A percentile compares a stretch with the other conserved stretches of the same genome.
Conservation (phyloP, 2,329 filamentous ascomycete genomes). For the Teratosphaeria zuluensis region DNA sequence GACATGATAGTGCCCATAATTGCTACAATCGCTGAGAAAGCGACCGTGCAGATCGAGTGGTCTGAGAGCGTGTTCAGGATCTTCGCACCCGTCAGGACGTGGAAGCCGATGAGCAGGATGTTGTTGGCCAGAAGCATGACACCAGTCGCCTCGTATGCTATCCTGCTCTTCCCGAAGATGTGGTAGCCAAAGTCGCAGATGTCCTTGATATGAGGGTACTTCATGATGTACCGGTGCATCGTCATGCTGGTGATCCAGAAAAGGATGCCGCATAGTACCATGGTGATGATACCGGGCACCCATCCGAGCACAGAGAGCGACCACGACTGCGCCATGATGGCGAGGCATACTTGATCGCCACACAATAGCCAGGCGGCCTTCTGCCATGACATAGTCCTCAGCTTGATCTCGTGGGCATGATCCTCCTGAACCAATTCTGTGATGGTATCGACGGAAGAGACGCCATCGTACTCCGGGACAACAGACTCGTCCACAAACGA, state of each 20-base stretch:
- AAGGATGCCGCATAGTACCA: constrained; percentile 35
- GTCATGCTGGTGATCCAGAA: constrained; percentile 44
- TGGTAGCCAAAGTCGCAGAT: constrained; percentile 44
- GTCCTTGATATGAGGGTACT: constrained; percentile 40
- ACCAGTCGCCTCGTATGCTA: constrained; percentile 37
- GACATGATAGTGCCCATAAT: constrained; percentile 41
- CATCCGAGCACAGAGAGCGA: constrained; percentile 39
- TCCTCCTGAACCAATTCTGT: constrained; percentile 25
- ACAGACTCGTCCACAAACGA: background rate
- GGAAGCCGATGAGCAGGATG: constrained; percentile 43
- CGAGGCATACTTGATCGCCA: constrained; percentile 42
- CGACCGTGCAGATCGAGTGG: constrained; percentile 40
- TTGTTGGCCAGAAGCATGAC: constrained; percentile 45
- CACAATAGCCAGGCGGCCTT: constrained; percentile 40
- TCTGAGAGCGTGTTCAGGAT: constrained; percentile 41
- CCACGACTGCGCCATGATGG: constrained; percentile 45
- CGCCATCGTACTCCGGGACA: constrained; percentile 6
- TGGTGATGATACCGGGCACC: constrained; percentile 39
- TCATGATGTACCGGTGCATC: constrained; percentile 46
- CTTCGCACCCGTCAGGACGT: constrained; percentile 40
- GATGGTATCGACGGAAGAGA: constrained; percentile 14
- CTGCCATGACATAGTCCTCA: constrained; percentile 46
- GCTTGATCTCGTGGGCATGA: constrained; percentile 41
- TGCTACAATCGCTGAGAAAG: constrained; percentile 38
- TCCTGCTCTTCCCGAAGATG: constrained; percentile 33